Conservation (phyloP, 108 stramenopile species). For the Nitzschia sp. region DNA sequence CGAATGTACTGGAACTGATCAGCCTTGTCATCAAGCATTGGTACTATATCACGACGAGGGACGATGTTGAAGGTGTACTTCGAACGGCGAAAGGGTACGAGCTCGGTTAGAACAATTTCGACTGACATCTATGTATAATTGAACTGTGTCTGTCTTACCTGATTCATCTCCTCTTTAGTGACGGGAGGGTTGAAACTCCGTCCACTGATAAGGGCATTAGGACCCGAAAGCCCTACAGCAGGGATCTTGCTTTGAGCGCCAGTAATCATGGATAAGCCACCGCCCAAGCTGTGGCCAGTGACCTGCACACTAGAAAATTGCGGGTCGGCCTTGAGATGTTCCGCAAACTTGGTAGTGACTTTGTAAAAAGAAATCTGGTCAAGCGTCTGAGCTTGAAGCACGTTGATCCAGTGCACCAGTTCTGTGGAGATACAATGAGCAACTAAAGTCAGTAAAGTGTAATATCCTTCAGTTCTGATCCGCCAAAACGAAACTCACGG, state of each 20-base stretch:
- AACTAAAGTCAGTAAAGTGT: not conserved
- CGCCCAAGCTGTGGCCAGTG: conserved; percentile 28
- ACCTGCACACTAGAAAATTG: conserved; percentile 11
- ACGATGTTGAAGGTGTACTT: conserved; percentile 77
- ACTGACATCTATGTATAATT: not conserved
- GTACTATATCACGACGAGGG: conserved; percentile 76
- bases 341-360: conserved; percentile 41
- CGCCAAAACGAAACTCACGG: conserved; percentile 21
- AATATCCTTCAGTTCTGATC: not conserved
- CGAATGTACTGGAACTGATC: conserved; percentile 63
- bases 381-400: conserved; percentile 32
- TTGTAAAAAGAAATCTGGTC: conserved; percentile 50
- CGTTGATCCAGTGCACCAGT: conserved; percentile 26
- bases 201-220: conserved; percentile 65
- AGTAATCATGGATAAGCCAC: conserved; percentile 73
- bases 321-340: conserved; percentile 20
- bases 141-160: not conserved
- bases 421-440: too few species aligned
- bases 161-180: conserved; percentile 48
- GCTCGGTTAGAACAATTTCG: not conserved
- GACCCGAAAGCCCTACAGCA: conserved; percentile 74
- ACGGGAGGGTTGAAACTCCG: conserved; percentile 65
- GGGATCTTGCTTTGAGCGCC: conserved; percentile 72
- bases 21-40: conserved; percentile 67
- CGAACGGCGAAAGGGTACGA: not conserved